A percentile compares a stretch with the other conserved stretches of the same genome.
These are phyloP conservation scores for Silybum marianum DNA, from an alignment of 129 eudicot species.

Conservation along the genomic window DNA sequence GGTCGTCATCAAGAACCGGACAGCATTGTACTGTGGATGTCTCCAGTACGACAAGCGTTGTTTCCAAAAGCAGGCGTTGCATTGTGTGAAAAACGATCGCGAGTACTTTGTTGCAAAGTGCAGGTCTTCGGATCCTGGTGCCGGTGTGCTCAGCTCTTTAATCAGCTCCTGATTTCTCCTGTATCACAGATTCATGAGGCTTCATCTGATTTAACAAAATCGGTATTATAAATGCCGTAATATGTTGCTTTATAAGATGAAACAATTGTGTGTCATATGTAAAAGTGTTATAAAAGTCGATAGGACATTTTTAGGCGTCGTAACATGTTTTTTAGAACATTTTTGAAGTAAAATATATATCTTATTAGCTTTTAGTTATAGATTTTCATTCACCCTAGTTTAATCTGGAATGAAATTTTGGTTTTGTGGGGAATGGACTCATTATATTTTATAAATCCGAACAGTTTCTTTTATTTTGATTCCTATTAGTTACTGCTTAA, in stretches of 20 bases:
- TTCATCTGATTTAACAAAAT: not conserved
- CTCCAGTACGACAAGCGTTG: slow-evolving; percentile 60
- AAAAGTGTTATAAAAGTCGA: not conserved
- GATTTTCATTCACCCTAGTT: no score
- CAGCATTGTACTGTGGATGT: slow-evolving; percentile 50
- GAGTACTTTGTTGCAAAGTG: slow-evolving; percentile 52
- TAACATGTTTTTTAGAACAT: not conserved
- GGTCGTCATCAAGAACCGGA: slow-evolving; percentile 45
- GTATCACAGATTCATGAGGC: not conserved
- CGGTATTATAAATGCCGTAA: no score
- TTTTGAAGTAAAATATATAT: no score
- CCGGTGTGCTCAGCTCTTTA: slow-evolving; percentile 47
- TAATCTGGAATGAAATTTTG: no score
- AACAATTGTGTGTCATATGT: no score
- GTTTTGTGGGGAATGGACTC: no score
- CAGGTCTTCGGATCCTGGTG: slow-evolving; percentile 45
- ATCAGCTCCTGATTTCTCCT: slow-evolving; percentile 60
- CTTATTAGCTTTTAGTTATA: not conserved
- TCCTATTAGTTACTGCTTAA: no score
- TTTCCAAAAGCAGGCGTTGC: slow-evolving; percentile 62
- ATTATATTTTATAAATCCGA: no score
- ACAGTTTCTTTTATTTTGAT: no score
- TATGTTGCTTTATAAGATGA: no score
- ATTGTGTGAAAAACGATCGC: slow-evolving; percentile 46
- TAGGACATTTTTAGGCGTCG: not conserved